Percentiles rank a stretch among this genome's conserved stretches.
Evolutionary conservation across 2,329 filamentous ascomycete species (phyloP).

Genomic region (Helminthosporium solani): DNA sequence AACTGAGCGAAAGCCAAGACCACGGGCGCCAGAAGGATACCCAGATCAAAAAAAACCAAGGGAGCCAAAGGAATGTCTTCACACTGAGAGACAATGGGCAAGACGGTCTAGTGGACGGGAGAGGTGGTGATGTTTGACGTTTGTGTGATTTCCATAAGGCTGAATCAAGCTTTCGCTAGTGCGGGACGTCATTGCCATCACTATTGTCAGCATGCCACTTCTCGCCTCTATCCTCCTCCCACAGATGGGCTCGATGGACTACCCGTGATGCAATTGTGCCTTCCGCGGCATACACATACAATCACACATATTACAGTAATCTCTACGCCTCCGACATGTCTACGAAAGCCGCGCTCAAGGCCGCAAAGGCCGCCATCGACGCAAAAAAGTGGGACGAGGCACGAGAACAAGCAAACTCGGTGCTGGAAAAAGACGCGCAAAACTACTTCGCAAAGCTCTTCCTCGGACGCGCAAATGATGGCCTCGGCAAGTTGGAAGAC

Average conservation of each 20-base stretch:
- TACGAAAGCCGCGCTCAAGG: conserved; percentile 74
- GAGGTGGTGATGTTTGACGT: conserved; percentile 19
- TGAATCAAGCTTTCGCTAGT: conserved; percentile 26
- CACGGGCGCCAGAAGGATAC: neutral
- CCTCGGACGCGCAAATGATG: conserved; percentile 80
- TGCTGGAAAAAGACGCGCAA: conserved; percentile 70
- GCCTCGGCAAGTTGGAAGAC: conserved; percentile 67
- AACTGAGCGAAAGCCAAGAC: conserved; percentile 1
- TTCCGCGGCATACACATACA: conserved; percentile 12
- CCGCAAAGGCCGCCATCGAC: conserved; percentile 75
- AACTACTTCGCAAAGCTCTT: conserved; percentile 92
- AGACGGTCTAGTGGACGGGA: neutral
- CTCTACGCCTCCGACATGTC: conserved; percentile 25
- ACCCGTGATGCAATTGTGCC: conserved; percentile 17
- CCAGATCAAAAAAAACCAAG: neutral
- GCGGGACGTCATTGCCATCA: conserved; percentile 26
- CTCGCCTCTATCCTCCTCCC: conserved; percentile 9
- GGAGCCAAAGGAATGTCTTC: neutral
- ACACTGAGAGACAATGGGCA: conserved; percentile 6
- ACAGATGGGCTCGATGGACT: conserved; percentile 19
- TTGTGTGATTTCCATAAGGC: conserved; percentile 29
- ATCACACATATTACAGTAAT: neutral
- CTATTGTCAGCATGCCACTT: conserved; percentile 11
- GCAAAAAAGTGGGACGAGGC: conserved; percentile 77
- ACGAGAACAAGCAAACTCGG: conserved; percentile 64